phyloP scores from a whole-genome alignment of 2,329 filamentous ascomycete genomes.

The Epicoccum sorghinum region DNA sequence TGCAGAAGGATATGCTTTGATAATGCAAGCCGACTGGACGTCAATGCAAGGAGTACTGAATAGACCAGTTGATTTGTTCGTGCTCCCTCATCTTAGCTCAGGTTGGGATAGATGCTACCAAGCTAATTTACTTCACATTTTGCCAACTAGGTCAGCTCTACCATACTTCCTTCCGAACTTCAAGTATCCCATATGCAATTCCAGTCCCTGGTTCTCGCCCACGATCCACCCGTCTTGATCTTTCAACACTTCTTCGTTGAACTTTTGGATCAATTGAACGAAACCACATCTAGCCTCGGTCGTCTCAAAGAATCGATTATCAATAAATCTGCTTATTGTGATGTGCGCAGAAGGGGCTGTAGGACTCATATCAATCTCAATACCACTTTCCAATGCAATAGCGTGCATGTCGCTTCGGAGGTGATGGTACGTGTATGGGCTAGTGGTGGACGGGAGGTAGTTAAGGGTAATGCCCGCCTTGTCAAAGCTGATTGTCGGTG shows the following conservation, averaged over 20 bases:
- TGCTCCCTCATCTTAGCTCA: no score
- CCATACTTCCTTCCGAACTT: constrained; percentile 18
- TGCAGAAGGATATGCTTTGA: no score
- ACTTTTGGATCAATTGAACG: constrained; percentile 6
- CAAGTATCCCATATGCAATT: constrained; percentile 20
- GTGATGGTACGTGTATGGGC: constrained; percentile 20
- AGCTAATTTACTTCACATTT: background rate
- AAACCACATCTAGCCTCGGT: constrained; percentile 7
- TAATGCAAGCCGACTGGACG: no score
- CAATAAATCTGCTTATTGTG: constrained; percentile 17
- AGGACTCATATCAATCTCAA: constrained; percentile 21
- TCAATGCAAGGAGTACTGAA: no score
- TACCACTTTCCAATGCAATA: constrained; percentile 17
- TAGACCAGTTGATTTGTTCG: no score
- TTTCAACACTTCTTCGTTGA: constrained; percentile 1
- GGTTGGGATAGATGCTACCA: background rate
- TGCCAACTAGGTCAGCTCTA: constrained; percentile 12
- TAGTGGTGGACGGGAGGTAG: constrained; percentile 10
- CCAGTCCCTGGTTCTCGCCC: constrained; percentile 3
- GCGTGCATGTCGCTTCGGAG: constrained; percentile 20
- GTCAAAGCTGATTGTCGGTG: constrained; percentile 19
- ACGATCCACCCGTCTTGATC: constrained; percentile 7
- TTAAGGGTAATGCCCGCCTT: constrained; percentile 23
- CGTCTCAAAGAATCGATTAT: constrained; percentile 14
- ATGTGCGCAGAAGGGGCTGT: constrained; percentile 21